Evolutionary conservation across 2,329 filamentous ascomycete genomes (phyloP).

Genomic region (Anisogramma anomala): DNA sequence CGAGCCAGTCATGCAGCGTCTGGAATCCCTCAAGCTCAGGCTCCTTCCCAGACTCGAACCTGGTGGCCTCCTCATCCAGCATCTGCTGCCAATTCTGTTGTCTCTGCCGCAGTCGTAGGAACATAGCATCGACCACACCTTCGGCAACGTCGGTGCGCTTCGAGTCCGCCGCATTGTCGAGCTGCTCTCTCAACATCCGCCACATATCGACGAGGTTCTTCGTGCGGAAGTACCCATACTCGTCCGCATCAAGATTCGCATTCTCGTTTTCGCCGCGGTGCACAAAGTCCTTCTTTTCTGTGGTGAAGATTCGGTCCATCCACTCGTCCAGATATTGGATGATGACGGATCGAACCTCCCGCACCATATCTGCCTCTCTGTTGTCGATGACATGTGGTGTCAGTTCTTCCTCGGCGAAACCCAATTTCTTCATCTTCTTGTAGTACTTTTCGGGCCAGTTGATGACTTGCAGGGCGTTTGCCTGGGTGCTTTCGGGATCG

Average conservation of each 20-base stretch:
- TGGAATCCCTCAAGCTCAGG: conserved; percentile 58
- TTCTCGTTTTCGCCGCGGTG: conserved; percentile 58
- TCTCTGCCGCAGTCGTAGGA: conserved; percentile 68
- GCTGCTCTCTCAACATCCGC: conserved; percentile 92
- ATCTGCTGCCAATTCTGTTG: conserved; percentile 81
- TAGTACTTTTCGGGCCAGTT: conserved; percentile 96
- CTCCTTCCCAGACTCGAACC: conserved; percentile 50
- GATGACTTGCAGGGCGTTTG: conserved; percentile 81
- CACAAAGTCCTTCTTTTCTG: conserved; percentile 71
- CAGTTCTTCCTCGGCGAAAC: conserved; percentile 65
- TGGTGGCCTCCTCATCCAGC: conserved; percentile 71
- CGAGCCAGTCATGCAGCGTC: conserved; percentile 85
- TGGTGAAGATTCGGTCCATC: conserved; percentile 83
- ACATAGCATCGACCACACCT: conserved; percentile 93
- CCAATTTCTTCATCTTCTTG: conserved; percentile 85
- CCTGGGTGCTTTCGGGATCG: conserved; percentile 71
- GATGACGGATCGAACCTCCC: conserved; percentile 89
- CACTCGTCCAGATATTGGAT: conserved; percentile 93
- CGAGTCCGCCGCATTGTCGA: conserved; percentile 73
- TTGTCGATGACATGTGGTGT: conserved; percentile 81
- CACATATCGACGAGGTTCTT: conserved; percentile 90
- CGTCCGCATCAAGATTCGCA: conserved; percentile 69
- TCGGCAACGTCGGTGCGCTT: conserved; percentile 83
- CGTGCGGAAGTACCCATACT: conserved; percentile 84
- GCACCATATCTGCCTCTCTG: conserved; percentile 77